phyloP scores from a whole-genome alignment of 1,284 basidiomycete genomes.

The Cutaneotrichosporon cavernicola region DNA sequence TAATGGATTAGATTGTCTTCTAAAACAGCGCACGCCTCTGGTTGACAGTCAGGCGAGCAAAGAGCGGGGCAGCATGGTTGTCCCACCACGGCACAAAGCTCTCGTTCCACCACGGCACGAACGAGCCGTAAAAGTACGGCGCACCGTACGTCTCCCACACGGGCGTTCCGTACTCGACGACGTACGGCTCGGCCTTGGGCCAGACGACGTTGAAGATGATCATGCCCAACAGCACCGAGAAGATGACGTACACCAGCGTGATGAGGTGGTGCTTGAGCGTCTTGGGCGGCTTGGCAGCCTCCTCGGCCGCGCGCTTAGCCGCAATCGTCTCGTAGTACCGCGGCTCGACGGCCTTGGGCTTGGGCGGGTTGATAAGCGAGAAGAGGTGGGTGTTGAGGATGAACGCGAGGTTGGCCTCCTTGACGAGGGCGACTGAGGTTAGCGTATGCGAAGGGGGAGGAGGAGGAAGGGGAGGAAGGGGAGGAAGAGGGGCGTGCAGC shows the following conservation, averaged over 20 bases:
- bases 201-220: background rate
- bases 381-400: slow-evolving; percentile 68
- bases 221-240: background rate
- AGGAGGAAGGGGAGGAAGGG: background rate
- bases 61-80: slow-evolving; percentile 2
- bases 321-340: slow-evolving; percentile 25
- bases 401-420: slow-evolving; percentile 70
- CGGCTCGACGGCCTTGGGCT: slow-evolving; percentile 13
- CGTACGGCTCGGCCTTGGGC: background rate
- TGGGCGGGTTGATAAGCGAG: slow-evolving; percentile 53
- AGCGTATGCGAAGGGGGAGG: background rate
- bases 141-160: slow-evolving; percentile 2
- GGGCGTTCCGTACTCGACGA: background rate
- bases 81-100: slow-evolving; percentile 12
- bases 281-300: background rate
- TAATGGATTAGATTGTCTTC: background rate
- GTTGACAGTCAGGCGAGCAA: slow-evolving; percentile 1
- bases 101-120: slow-evolving; percentile 14
- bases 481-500: background rate
- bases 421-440: slow-evolving; percentile 55
- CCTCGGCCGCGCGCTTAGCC: background rate
- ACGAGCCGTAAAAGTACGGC: slow-evolving; percentile 3
- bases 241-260: background rate
- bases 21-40: background rate
- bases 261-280: background rate